A percentile compares a stretch with the other conserved stretches of the same genome.
Evolutionary conservation across 108 stramenopile species (phyloP).

Genomic region (Poteriospumella lacustris): DNA sequence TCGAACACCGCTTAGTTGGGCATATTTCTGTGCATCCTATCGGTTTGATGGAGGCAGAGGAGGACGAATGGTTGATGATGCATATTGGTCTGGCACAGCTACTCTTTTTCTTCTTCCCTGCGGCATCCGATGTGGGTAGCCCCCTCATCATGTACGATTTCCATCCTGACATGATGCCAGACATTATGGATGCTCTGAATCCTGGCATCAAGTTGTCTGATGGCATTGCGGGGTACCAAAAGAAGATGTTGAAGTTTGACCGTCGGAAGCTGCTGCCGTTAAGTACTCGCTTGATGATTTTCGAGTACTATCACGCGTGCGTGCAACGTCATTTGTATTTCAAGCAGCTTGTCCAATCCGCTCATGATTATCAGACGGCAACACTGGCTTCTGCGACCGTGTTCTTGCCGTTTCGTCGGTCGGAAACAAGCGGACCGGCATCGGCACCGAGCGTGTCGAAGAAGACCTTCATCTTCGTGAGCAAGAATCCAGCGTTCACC

Average conservation of each 20-base stretch:
- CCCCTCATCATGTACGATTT: slow-evolving; percentile 30
- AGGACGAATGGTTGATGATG: slow-evolving; percentile 39
- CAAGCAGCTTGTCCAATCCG: not conserved
- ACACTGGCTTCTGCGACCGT: too few species aligned
- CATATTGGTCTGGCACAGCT: slow-evolving; percentile 29
- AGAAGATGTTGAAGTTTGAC: too few species aligned
- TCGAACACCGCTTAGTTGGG: not conserved
- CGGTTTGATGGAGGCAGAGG: slow-evolving; percentile 26
- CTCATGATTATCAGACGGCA: too few species aligned
- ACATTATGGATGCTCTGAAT: too few species aligned
- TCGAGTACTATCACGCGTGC: slow-evolving; percentile 23
- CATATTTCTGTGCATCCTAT: slow-evolving; percentile 3
- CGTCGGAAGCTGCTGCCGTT: not conserved
- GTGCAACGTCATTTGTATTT: slow-evolving; percentile 29
- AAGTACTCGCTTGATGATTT: slow-evolving; percentile 1
- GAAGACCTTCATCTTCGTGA: slow-evolving; percentile 2
- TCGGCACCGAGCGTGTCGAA: too few species aligned
- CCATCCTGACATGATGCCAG: not conserved
- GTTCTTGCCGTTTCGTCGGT: too few species aligned
- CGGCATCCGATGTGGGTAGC: too few species aligned
- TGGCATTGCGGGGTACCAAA: too few species aligned
- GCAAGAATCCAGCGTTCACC: slow-evolving; percentile 38
- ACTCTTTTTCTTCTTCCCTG: slow-evolving; percentile 21
- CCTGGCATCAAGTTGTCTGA: too few species aligned
- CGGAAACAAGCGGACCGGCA: too few species aligned